Conservation (phyloP, 225 moss, liverwort and hornwort species). For the Straminergon stramineum region DNA sequence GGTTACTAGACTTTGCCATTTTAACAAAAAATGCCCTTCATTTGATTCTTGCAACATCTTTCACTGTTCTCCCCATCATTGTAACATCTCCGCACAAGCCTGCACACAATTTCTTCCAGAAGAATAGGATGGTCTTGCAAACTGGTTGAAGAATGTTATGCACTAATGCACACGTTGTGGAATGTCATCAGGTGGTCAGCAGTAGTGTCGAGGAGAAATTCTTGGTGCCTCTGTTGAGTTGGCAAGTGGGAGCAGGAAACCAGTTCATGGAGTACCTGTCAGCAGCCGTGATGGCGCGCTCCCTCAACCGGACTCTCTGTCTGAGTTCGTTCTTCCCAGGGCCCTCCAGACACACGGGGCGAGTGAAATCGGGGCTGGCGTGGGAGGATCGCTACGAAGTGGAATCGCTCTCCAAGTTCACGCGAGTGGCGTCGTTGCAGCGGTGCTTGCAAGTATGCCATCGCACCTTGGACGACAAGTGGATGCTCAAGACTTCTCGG, state of each 20-base stretch:
- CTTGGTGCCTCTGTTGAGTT: slow-evolving; percentile 33
- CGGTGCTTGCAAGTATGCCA: slow-evolving; percentile 43
- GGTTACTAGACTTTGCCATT: neutral
- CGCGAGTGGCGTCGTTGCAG: slow-evolving; percentile 23
- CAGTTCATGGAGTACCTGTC: slow-evolving; percentile 48
- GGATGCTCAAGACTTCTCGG: slow-evolving; percentile 38
- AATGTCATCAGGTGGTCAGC: neutral
- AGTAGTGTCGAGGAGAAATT: slow-evolving; percentile 6
- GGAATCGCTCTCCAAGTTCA: slow-evolving; percentile 38
- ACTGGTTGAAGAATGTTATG: neutral
- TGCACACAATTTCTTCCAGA: neutral
- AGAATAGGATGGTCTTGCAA: neutral
- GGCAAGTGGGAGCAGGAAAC: slow-evolving; percentile 40
- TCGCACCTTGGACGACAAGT: slow-evolving; percentile 33
- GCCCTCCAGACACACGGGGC: slow-evolving; percentile 25
- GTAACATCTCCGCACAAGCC: neutral
- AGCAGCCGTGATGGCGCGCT: slow-evolving; percentile 33
- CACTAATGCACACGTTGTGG: neutral
- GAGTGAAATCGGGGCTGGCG: slow-evolving; percentile 25
- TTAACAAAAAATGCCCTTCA: neutral
- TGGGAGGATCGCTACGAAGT: slow-evolving; percentile 68
- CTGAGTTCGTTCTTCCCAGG: slow-evolving; percentile 30
- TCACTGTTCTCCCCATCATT: neutral
- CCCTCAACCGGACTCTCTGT: slow-evolving; percentile 45
- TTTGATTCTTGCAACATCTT: neutral